Base-by-base conservation (phyloP, 2,329 filamentous ascomycete genomes). In the Cladobotryum mycophilum region DNA sequence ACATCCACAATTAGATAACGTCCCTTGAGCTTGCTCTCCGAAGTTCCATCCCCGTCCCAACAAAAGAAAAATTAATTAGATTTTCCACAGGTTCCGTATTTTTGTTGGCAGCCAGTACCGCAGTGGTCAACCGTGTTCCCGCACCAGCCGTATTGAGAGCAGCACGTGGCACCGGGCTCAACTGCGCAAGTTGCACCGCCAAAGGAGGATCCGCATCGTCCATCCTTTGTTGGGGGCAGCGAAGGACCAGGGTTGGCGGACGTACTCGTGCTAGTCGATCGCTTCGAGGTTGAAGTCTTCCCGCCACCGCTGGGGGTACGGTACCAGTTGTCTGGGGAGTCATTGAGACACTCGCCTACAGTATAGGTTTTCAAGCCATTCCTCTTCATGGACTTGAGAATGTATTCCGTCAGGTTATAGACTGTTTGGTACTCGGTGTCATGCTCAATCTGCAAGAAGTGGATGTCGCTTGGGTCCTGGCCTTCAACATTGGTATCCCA, bases 311-410 rank as follows among this genome's bases (percentile, higher is more conserved):
- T 50, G 2, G 68, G 64, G 14, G 47, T 37, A 12, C 63, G 57
- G 61, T 83, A 83, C 80, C 80, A 83, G 59, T 75, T 71, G 42
- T 67, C 70, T 7, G 64, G 57, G 6, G 76, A 65, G 57, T 83
- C 79, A 11, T 71, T 70, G 14, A 83, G 68, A 58, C 80, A 83
- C 52, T 81, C 71, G 9, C 64, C 64, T 1, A 67, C 74, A 1
- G 78, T 78, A 9, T 79, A 76, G 30, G 71, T 67, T 18, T 56
- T 61, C 56, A 71, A 72, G 1, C 74, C 75, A 47, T 71, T 69
- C 3, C 58, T 56, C 7, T 59, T 53, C 40, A 80, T 62, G 38
- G 64, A 67, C 36, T 62, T 51, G 40, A 76, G 62, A 64, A 76
- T 73, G 55, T 70, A 67, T 67, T 64, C 61, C 2, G 66, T 66